These are phyloP conservation scores for Remersonia thermophila DNA, from an alignment of 2,329 filamentous ascomycete species.

Conservation along the genomic window DNA sequence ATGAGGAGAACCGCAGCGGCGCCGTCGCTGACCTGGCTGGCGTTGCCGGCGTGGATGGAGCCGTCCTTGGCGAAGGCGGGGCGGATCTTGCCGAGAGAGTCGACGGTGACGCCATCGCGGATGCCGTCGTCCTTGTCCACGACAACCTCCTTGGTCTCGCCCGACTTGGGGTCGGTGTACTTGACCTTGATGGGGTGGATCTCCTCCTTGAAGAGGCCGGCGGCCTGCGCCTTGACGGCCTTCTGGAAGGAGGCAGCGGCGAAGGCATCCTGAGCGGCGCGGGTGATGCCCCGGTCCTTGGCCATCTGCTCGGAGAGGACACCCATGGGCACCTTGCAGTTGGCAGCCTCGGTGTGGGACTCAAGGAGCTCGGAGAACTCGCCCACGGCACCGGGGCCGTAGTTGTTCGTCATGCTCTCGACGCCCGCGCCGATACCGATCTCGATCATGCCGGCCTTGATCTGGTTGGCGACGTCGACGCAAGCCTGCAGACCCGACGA, in stretches of 20 bases:
- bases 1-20: constrained; percentile 91
- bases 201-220: constrained; percentile 86
- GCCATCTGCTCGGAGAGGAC: constrained; percentile 91
- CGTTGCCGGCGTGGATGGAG: constrained; percentile 91
- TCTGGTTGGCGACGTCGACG: constrained; percentile 88
- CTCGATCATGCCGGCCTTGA: constrained; percentile 86
- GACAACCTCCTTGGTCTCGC: constrained; percentile 70
- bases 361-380: constrained; percentile 91
- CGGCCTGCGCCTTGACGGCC: constrained; percentile 70
- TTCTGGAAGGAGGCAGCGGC: constrained; percentile 89
- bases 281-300: constrained; percentile 61
- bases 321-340: constrained; percentile 98
- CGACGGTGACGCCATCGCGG: constrained; percentile 69
- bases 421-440: constrained; percentile 88
- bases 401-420: constrained; percentile 90
- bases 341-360: constrained; percentile 65
- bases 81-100: constrained; percentile 82
- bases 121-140: constrained; percentile 82
- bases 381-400: constrained; percentile 76
- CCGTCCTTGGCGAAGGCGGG: constrained; percentile 86
- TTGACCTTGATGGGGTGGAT: constrained; percentile 78
- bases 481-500: constrained; percentile 85
- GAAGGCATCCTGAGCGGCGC: constrained; percentile 76
- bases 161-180: constrained; percentile 81
- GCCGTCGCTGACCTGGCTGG: constrained; percentile 89